Evolutionary conservation across 495 filamentous ascomycete genomes (phyloP).

Genomic region (Penicillium tannophilum): DNA sequence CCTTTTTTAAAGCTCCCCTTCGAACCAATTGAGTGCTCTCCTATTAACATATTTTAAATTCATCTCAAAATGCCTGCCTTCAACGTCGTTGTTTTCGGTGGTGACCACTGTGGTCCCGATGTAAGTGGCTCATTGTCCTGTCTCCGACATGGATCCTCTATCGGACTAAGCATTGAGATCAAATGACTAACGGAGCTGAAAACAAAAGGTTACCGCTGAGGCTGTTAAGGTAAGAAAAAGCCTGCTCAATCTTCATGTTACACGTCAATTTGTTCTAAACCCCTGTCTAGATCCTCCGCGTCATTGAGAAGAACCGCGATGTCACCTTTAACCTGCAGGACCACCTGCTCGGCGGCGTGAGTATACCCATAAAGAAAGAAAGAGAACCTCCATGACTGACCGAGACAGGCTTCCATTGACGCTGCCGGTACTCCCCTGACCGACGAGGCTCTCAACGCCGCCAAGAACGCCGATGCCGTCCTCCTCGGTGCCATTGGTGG

Average conservation of each 20-base stretch:
- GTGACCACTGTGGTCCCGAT: slow-evolving; percentile 96
- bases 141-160: slow-evolving; percentile 7
- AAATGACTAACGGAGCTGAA: slow-evolving; percentile 12
- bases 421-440: slow-evolving; percentile 76
- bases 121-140: slow-evolving; percentile 46
- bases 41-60: slow-evolving; percentile 15
- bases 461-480: slow-evolving; percentile 88
- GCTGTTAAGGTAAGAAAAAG: slow-evolving; percentile 71
- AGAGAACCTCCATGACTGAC: slow-evolving; percentile 1
- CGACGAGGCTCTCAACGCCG: slow-evolving; percentile 79
- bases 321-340: slow-evolving; percentile 88
- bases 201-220: slow-evolving; percentile 62
- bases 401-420: slow-evolving; percentile 74
- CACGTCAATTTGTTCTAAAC: slow-evolving; percentile 1
- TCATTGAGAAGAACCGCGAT: slow-evolving; percentile 68
- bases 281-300: slow-evolving; percentile 57
- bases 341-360: slow-evolving; percentile 89
- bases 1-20: slow-evolving; percentile 30
- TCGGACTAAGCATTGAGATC: slow-evolving; percentile 8
- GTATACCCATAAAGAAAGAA: slow-evolving; percentile 34
- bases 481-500: slow-evolving; percentile 95
- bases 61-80: slow-evolving; percentile 47
- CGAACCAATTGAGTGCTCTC: slow-evolving; percentile 20
- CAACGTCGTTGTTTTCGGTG: slow-evolving; percentile 72
- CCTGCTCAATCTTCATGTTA: background rate